Percentiles rank a stretch among this genome's conserved stretches.
Conservation (phyloP, 805 yeast species). For the Debaryomyces hansenii region DNA sequence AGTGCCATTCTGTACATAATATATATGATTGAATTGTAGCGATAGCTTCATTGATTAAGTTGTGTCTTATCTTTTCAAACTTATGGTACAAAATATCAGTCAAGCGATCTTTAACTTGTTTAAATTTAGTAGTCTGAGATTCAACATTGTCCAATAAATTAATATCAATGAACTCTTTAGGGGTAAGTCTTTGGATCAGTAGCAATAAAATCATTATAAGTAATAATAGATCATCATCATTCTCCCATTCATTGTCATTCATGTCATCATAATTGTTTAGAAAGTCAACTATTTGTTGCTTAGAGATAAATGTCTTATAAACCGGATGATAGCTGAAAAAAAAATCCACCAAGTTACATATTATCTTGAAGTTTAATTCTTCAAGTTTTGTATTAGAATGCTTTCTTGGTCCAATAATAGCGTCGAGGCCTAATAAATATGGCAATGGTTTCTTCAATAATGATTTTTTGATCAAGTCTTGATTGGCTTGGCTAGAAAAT, state of each 20-base stretch:
- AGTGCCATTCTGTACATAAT: slow-evolving; percentile 51
- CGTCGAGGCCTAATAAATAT: slow-evolving; percentile 13
- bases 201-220: slow-evolving; percentile 45
- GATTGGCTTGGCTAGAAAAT: not conserved
- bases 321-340: slow-evolving; percentile 43
- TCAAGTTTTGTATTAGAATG: slow-evolving; percentile 13
- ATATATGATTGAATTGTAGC: slow-evolving; percentile 51
- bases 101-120: slow-evolving; percentile 15
- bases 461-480: slow-evolving; percentile 17
- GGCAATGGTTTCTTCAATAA: slow-evolving; percentile 35
- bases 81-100: slow-evolving; percentile 34
- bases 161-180: slow-evolving; percentile 23
- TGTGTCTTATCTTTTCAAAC: slow-evolving; percentile 46
- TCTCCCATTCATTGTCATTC: slow-evolving; percentile 41
- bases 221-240: slow-evolving; percentile 49
- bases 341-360: slow-evolving; percentile 35
- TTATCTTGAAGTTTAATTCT: slow-evolving; percentile 29
- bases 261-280: slow-evolving; percentile 33
- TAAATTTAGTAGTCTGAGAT: slow-evolving; percentile 18
- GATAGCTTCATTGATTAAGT: slow-evolving; percentile 47
- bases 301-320: slow-evolving; percentile 41
- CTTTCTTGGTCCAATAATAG: slow-evolving; percentile 16
- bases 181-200: slow-evolving; percentile 36
- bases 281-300: slow-evolving; percentile 32
- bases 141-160: slow-evolving; percentile 11